Conservation (phyloP, 805 yeast species). For the Danielia oregonensis region DNA sequence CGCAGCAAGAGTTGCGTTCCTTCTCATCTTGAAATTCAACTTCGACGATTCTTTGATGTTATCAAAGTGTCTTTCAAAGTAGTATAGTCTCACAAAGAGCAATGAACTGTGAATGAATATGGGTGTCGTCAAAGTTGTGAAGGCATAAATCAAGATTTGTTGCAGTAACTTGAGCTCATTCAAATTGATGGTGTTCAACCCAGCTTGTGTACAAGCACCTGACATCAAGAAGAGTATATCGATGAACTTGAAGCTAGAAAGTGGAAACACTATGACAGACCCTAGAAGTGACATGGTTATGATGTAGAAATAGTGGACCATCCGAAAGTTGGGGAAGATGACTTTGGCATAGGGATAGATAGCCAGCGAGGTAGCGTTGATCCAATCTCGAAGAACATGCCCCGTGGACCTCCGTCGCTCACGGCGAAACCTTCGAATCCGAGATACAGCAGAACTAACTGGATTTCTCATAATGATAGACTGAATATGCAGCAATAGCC, state of each 20-base stretch:
- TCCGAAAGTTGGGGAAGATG: slow-evolving; percentile 51
- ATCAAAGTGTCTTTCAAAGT: slow-evolving; percentile 87
- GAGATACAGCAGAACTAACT: not conserved
- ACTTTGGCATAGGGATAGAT: slow-evolving; percentile 40
- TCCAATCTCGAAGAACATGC: slow-evolving; percentile 24
- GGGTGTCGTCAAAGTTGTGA: slow-evolving; percentile 74
- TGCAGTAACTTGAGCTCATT: slow-evolving; percentile 69
- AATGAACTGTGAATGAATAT: slow-evolving; percentile 80
- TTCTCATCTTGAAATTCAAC: slow-evolving; percentile 73
- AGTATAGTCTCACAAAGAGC: slow-evolving; percentile 73
- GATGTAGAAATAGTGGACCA: slow-evolving; percentile 74
- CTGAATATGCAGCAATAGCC: no score
- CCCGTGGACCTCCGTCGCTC: not conserved
- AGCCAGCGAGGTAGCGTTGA: slow-evolving; percentile 32
- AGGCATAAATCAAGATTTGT: slow-evolving; percentile 66
- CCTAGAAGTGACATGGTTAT: slow-evolving; percentile 55
- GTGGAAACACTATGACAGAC: slow-evolving; percentile 76
- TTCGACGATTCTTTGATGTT: slow-evolving; percentile 77
- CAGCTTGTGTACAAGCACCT: slow-evolving; percentile 88
- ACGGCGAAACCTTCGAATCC: not conserved
- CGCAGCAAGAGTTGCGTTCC: slow-evolving; percentile 70
- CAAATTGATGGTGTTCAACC: slow-evolving; percentile 74
- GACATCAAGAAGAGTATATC: slow-evolving; percentile 76
- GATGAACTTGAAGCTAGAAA: slow-evolving; percentile 60
- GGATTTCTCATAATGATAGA: no score